These are phyloP conservation scores for Alternaria rosae DNA, from an alignment of 2,329 filamentous ascomycete genomes.

Conservation along the genomic window DNA sequence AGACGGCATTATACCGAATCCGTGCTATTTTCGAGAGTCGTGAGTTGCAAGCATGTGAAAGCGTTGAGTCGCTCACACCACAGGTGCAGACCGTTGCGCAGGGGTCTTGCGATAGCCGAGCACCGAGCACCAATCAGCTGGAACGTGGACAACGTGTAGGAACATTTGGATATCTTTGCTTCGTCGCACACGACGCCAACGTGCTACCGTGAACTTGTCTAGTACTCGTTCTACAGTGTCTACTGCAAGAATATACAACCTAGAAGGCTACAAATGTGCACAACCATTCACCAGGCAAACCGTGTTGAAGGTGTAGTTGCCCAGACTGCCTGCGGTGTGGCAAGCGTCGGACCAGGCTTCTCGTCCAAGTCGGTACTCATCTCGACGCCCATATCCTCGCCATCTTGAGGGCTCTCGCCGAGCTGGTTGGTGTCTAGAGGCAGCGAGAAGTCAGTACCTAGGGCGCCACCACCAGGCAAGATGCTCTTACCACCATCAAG, in stretches of 20 bases:
- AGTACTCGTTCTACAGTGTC: neutral
- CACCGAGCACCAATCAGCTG: constrained; percentile 21
- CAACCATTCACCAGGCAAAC: neutral
- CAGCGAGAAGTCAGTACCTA: neutral
- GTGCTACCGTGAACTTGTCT: neutral
- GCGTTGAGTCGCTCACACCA: constrained; percentile 18
- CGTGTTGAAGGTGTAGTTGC: neutral
- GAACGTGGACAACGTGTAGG: constrained; percentile 1
- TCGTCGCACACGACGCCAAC: neutral
- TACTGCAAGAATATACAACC: neutral
- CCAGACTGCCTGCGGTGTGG: neutral
- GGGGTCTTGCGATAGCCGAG: constrained; percentile 23
- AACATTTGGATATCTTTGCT: neutral
- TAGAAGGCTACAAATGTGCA: neutral
- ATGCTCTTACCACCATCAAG: neutral
- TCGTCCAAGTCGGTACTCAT: neutral
- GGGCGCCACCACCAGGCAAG: neutral
- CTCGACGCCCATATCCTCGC: neutral
- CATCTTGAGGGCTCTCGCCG: neutral
- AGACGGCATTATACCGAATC: constrained; percentile 18
- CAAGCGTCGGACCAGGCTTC: neutral
- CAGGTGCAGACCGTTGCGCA: constrained; percentile 14
- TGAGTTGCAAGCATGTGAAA: constrained; percentile 32
- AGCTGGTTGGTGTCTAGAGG: neutral
- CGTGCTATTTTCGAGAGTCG: constrained; percentile 9